Percentiles rank a stretch among this genome's conserved stretches.
phyloP scores from a whole-genome alignment of 2,329 filamentous ascomycete genomes.

The Cladosporium sp. region DNA sequence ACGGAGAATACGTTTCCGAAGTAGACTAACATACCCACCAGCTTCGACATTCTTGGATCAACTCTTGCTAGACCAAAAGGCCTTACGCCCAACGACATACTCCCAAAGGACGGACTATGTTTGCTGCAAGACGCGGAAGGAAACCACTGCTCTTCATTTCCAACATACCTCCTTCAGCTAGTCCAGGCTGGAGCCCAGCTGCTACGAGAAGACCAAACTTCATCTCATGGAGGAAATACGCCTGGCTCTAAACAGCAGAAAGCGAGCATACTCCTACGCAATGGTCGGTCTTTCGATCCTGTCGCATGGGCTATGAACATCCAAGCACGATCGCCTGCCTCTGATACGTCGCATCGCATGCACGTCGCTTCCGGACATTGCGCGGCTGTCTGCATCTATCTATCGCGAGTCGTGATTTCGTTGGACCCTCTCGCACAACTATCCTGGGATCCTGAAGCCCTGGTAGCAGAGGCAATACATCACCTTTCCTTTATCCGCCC shows the following conservation, averaged over 20 bases:
- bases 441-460: constrained; percentile 14
- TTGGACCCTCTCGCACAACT: constrained; percentile 10
- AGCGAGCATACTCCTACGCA: background rate
- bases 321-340: constrained; percentile 29
- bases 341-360: constrained; percentile 32
- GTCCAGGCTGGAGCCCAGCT: constrained; percentile 35
- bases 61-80: background rate
- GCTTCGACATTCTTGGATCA: constrained; percentile 13
- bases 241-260: background rate
- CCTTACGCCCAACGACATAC: background rate
- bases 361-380: constrained; percentile 36
- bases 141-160: constrained; percentile 38
- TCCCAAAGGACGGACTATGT: constrained; percentile 27
- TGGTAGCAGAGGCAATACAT: constrained; percentile 48
- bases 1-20: no score
- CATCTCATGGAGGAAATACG: background rate
- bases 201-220: constrained; percentile 17
- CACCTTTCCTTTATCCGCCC: constrained; percentile 48
- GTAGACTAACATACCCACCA: no score
- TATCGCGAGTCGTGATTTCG: constrained; percentile 31
- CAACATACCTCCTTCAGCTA: constrained; percentile 31
- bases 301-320: constrained; percentile 30
- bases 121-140: constrained; percentile 36
- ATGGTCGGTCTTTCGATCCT: constrained; percentile 15
- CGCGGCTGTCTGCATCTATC: constrained; percentile 37